These are phyloP conservation scores for Pythium aristosporum DNA, from an alignment of 352 stramenopile genomes.

Conservation along the genomic window DNA sequence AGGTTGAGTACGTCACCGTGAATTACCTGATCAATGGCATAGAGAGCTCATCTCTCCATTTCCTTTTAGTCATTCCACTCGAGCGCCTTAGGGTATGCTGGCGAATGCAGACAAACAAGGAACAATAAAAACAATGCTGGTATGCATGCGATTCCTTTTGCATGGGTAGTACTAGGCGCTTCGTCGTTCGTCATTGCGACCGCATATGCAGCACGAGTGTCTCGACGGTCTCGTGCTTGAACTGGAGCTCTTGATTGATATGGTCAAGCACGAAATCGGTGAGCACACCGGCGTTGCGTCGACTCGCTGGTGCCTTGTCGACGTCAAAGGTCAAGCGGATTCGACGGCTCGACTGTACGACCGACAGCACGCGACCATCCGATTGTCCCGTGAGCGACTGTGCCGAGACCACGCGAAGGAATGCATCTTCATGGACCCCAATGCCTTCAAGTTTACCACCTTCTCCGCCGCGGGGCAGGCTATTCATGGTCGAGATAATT, in stretches of 20 bases:
- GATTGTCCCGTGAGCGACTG: neutral
- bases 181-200: no score
- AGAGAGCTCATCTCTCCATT: no score
- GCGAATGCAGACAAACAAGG: no score
- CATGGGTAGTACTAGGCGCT: no score
- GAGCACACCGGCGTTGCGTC: constrained; percentile 13
- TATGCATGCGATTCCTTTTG: no score
- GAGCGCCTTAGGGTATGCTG: no score
- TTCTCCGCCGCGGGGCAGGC: neutral
- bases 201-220: constrained; percentile 12
- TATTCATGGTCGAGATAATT: constrained; percentile 10
- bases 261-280: constrained; percentile 18
- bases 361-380: neutral
- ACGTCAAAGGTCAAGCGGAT: constrained; percentile 14
- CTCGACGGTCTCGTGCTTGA: constrained; percentile 22
- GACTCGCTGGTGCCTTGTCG: neutral
- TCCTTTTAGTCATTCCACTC: no score
- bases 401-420: constrained; percentile 7
- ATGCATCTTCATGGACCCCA: neutral
- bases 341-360: constrained; percentile 9
- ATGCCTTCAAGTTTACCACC: neutral
- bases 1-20: no score
- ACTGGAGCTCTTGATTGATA: constrained; percentile 14
- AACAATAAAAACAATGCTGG: no score
- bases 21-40: no score